phyloP scores from a whole-genome alignment of 306 rosid genomes.

The Cicer pinnatifidum region DNA sequence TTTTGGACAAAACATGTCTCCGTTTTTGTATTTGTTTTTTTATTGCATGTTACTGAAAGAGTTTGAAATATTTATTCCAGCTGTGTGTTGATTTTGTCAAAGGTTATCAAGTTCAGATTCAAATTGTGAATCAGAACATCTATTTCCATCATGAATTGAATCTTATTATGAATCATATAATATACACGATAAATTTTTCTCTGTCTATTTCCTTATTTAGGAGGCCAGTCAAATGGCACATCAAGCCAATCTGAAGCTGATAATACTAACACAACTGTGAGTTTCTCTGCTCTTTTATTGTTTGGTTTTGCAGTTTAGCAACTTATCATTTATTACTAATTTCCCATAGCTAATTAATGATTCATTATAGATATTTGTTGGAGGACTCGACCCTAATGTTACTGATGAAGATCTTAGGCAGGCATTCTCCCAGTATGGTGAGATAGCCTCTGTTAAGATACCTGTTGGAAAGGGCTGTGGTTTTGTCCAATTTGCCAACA shows the following conservation, averaged over 20 bases:
- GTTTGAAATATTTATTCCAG: conserved; percentile 36
- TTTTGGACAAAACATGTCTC: conserved; percentile 11
- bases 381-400: conserved; percentile 94
- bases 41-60: not conserved
- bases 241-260: conserved; percentile 78
- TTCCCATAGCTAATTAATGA: conserved; percentile 43
- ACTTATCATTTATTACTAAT: conserved; percentile 13
- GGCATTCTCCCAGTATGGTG: conserved; percentile 85
- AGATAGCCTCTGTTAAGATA: conserved; percentile 91
- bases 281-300: conserved; percentile 42
- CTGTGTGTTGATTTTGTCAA: conserved; percentile 12
- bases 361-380: conserved; percentile 83
- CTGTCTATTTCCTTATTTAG: conserved; percentile 49
- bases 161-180: conserved; percentile 11
- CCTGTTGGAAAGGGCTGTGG: conserved; percentile 99
- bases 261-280: conserved; percentile 90
- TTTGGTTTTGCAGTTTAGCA: conserved; percentile 17
- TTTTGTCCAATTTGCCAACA: conserved; percentile 89
- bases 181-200: not conserved
- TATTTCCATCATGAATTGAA: not conserved
- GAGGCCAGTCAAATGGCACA: conserved; percentile 79
- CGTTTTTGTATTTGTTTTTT: not conserved
- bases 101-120: not conserved
- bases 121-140: not conserved
- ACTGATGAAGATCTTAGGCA: conserved; percentile 96